A percentile compares a stretch with the other conserved stretches of the same genome.
Conservation (phyloP, 2,329 filamentous ascomycete genomes). For the Scedosporium aurantiacum region DNA sequence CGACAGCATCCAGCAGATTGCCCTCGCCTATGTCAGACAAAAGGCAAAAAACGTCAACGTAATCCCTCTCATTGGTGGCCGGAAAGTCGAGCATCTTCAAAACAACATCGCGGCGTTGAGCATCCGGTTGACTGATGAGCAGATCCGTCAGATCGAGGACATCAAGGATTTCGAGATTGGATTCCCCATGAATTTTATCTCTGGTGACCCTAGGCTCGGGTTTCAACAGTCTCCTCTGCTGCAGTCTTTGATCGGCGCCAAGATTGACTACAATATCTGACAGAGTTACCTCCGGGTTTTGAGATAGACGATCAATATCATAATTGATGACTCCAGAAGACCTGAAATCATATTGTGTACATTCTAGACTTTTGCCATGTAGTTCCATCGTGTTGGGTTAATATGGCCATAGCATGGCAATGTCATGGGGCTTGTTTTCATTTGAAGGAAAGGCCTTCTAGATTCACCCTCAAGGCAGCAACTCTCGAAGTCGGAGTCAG, state of each 20-base stretch:
- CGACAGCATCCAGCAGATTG: constrained; percentile 46
- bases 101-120: constrained; percentile 45
- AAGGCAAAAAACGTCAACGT: constrained; percentile 36
- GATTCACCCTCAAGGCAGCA: too few relatives aligned
- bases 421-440: too few relatives aligned
- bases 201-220: constrained; percentile 15
- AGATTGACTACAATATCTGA: background rate
- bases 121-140: constrained; percentile 36
- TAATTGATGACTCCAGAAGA: too few relatives aligned
- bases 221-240: constrained; percentile 5
- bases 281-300: background rate
- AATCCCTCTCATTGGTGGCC: constrained; percentile 40
- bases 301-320: background rate
- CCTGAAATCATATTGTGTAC: too few relatives aligned
- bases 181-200: constrained; percentile 25
- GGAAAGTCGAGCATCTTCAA: constrained; percentile 39
- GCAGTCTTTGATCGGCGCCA: background rate
- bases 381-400: too few relatives aligned
- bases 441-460: too few relatives aligned
- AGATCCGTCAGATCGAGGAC: constrained; percentile 43
- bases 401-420: too few relatives aligned
- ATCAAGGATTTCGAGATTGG: constrained; percentile 42
- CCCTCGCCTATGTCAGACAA: constrained; percentile 38
- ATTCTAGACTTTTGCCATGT: too few relatives aligned
- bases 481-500: too few relatives aligned